Evolutionary conservation across 257 asterid genomes (phyloP), one percentile per base, ranked within the genome.

Genomic region (Galeopsis tetrahit): DNA sequence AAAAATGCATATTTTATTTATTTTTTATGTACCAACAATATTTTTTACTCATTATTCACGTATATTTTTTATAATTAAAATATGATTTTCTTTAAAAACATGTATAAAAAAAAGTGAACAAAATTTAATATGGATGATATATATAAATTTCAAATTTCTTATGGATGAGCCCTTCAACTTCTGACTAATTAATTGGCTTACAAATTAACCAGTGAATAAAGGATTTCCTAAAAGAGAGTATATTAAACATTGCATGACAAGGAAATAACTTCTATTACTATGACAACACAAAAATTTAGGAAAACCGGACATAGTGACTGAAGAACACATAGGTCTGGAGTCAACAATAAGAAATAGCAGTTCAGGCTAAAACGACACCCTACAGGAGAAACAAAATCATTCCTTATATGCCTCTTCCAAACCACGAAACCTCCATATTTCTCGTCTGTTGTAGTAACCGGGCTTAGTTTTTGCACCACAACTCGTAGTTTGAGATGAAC

Each of bases 401-500:
- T 11, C 63, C 48, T 67, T 51, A 17, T 1, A 14, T 6, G n/a
- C 57, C 10, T 15, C 71, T 56, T 56, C 40, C 56, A 53, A 35
- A 53, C 10, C 63, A 46, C 15, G 28, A 21, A 21, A 21, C 28
- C 28, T 0, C 28, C 28, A 21, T 44, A 10, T 36, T 75, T 75
- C 66, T 17, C 58, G 32, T 42, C 6, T 28, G 65, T 36, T 44
- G 66, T 34, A 58, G 55, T 34, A 63, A 38, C 33, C 35, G 40
- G 68, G 69, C 46, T 67, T 33, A 69, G 21, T 59, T 75, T 40
- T 65, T 40, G 53, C 46, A 56, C 40, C 63, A 53, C 32, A 46
- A 46, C 55, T 66, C n/a, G 31, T n/a, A 68, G 15, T 39, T 64
- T 39, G 55, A 74, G 31, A 62, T 52, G 5, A 35, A 69, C 58